Percentiles rank a stretch among this genome's conserved stretches.
These are phyloP conservation scores for Pseudogymnoascus sp. DNA, from an alignment of 2,329 filamentous ascomycete species.

Conservation along the genomic window DNA sequence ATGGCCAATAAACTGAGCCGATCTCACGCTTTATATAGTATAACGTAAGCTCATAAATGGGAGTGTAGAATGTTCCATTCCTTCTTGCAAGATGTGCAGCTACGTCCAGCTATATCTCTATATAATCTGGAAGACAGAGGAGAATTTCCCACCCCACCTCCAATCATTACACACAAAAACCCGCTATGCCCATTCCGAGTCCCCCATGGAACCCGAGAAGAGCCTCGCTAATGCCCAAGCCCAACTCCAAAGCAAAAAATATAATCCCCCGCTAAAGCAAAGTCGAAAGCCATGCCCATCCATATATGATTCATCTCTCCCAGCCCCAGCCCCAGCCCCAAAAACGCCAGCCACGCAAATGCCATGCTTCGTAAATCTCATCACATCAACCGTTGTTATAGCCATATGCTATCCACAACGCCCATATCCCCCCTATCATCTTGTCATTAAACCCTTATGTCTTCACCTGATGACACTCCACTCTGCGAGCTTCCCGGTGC, in stretches of 20 bases:
- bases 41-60: neutral
- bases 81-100: conserved; percentile 2
- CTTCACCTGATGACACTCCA: conserved; percentile 73
- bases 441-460: neutral
- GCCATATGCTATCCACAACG: conserved; percentile 6
- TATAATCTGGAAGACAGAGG: neutral
- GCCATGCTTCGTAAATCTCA: conserved; percentile 4
- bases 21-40: neutral
- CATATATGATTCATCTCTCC: neutral
- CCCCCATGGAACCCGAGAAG: neutral
- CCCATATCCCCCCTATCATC: neutral
- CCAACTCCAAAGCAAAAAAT: conserved; percentile 4
- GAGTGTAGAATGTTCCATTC: conserved; percentile 3
- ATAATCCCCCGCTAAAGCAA: conserved; percentile 3
- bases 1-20: neutral
- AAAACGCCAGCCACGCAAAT: conserved; percentile 7
- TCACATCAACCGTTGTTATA: conserved; percentile 1
- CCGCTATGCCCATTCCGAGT: neutral
- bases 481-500: conserved; percentile 57
- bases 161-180: neutral
- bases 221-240: neutral
- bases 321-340: neutral
- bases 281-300: conserved; percentile 7
- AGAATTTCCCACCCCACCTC: neutral
- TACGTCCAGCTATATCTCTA: conserved; percentile 2